Percentiles rank a stretch among this genome's conserved stretches.
phyloP scores from a whole-genome alignment of 305 asterid species.

The Fraxinus floribunda region DNA sequence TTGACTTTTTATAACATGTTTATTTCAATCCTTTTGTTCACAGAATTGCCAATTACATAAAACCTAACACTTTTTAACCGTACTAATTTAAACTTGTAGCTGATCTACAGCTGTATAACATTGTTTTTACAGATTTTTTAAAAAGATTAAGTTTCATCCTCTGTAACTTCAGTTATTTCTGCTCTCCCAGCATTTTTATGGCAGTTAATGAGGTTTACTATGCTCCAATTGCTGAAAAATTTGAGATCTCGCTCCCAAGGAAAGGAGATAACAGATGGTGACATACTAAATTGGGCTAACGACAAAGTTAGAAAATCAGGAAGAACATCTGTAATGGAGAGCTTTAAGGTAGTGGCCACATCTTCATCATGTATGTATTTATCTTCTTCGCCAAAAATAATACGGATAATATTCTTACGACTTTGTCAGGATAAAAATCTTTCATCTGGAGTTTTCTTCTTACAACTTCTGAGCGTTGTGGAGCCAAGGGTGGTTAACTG shows the following conservation, averaged over 20 bases:
- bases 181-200: slow-evolving; percentile 67
- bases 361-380: background rate
- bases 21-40: no score
- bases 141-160: background rate
- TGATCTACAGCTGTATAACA: background rate
- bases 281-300: slow-evolving; percentile 90
- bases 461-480: slow-evolving; percentile 73
- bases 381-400: background rate
- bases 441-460: slow-evolving; percentile 76
- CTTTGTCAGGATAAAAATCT: slow-evolving; percentile 67
- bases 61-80: no score
- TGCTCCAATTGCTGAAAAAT: slow-evolving; percentile 85
- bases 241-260: slow-evolving; percentile 84
- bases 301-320: slow-evolving; percentile 67
- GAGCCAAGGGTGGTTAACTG: slow-evolving; percentile 94
- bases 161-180: background rate
- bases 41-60: no score
- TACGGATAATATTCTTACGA: background rate
- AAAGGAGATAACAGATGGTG: slow-evolving; percentile 82
- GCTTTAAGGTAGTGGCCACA: slow-evolving; percentile 63
- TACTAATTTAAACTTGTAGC: background rate
- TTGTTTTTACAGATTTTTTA: background rate
- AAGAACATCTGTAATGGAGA: slow-evolving; percentile 66
- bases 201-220: slow-evolving; percentile 89
- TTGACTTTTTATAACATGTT: no score